Percentiles rank a stretch among this genome's conserved stretches.
Evolutionary conservation across 179 eudicot genomes (phyloP).

Genomic region (Spinacia oleracea): DNA sequence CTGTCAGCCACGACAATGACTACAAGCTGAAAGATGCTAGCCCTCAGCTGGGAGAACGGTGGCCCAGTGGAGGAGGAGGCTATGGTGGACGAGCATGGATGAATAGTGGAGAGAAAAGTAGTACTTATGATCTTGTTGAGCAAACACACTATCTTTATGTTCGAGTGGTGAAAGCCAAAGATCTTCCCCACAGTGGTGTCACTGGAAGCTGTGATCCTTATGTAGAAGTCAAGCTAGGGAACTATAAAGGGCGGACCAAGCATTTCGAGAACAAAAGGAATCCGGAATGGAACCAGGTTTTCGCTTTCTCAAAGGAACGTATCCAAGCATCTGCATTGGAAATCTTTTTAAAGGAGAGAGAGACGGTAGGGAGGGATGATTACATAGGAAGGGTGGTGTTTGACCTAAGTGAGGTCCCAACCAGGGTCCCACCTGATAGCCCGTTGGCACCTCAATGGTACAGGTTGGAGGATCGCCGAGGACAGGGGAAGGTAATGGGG

Average conservation of each 20-base stretch:
- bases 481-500: slow-evolving; percentile 41
- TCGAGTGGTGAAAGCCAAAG: slow-evolving; percentile 44
- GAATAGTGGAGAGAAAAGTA: slow-evolving; percentile 35
- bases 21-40: slow-evolving; percentile 33
- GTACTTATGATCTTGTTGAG: slow-evolving; percentile 42
- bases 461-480: slow-evolving; percentile 40
- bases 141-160: slow-evolving; percentile 44
- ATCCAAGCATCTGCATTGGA: slow-evolving; percentile 41
- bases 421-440: slow-evolving; percentile 45
- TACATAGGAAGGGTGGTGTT: slow-evolving; percentile 38
- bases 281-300: slow-evolving; percentile 45
- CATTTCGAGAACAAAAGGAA: slow-evolving; percentile 39
- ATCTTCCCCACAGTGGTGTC: slow-evolving; percentile 29
- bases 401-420: slow-evolving; percentile 41
- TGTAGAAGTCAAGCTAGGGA: slow-evolving; percentile 44
- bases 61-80: slow-evolving; percentile 36
- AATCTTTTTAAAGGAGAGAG: slow-evolving; percentile 37
- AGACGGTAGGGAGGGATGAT: slow-evolving; percentile 41
- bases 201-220: slow-evolving; percentile 42
- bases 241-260: slow-evolving; percentile 42
- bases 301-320: slow-evolving; percentile 42
- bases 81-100: slow-evolving; percentile 38
- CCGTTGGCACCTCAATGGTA: slow-evolving; percentile 48
- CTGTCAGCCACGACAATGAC: slow-evolving; percentile 33
- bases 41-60: slow-evolving; percentile 32